Conservation (phyloP, 352 stramenopile species). For the Pythium folliculosum region DNA sequence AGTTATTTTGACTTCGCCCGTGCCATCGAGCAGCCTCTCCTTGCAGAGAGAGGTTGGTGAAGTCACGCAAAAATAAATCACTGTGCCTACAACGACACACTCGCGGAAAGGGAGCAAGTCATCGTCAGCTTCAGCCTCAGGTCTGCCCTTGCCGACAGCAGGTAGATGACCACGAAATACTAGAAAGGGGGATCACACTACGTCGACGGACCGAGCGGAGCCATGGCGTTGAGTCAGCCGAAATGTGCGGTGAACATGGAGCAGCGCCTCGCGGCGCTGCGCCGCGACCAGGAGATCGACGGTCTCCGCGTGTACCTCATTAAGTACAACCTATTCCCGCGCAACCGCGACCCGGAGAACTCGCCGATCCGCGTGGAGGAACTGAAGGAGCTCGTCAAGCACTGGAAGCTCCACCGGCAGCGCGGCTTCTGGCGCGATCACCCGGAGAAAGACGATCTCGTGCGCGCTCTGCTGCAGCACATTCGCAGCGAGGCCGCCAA, state of each 20-base stretch:
- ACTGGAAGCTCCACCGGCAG: conserved; percentile 90
- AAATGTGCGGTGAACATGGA: conserved; percentile 89
- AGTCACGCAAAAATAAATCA: background rate
- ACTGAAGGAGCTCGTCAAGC: conserved; percentile 91
- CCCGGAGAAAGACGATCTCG: conserved; percentile 89
- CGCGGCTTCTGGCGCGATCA: conserved; percentile 90
- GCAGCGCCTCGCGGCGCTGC: conserved; percentile 72
- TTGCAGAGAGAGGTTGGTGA: background rate
- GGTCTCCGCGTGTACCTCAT: conserved; percentile 80
- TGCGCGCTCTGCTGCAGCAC: conserved; percentile 84
- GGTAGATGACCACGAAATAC: background rate
- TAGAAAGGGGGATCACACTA: background rate
- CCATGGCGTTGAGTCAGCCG: conserved; percentile 72
- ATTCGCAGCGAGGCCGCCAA: conserved; percentile 78
- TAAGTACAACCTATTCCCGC: conserved; percentile 88
- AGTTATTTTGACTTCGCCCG: conserved; percentile 1
- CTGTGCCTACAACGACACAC: background rate
- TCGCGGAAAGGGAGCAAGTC: background rate
- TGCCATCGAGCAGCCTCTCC: background rate
- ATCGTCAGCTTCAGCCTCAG: background rate
- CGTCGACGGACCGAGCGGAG: background rate
- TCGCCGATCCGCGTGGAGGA: conserved; percentile 87
- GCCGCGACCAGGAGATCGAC: conserved; percentile 85
- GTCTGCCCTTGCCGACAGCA: background rate
- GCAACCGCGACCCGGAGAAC: conserved; percentile 83